A percentile compares a stretch with the other conserved stretches of the same genome.
phyloP scores from a whole-genome alignment of 257 asterid genomes.

The Jacaranda mimosifolia region DNA sequence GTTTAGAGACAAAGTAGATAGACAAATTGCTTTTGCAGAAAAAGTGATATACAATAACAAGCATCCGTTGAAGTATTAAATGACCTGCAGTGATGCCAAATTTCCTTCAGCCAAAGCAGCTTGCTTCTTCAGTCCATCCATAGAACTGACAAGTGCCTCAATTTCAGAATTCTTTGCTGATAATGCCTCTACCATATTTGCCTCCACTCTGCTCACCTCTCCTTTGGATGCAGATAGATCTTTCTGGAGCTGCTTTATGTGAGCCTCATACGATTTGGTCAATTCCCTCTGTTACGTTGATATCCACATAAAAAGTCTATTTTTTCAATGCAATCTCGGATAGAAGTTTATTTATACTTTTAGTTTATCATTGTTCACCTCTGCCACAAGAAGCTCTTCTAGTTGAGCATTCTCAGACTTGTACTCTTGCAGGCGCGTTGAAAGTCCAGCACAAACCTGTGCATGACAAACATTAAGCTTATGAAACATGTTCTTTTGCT shows the following conservation, averaged over 20 bases:
- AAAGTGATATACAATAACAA: conserved; percentile 30
- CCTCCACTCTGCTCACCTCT: conserved; percentile 84
- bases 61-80: conserved; percentile 25
- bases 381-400: conserved; percentile 94
- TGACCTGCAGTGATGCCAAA: conserved; percentile 90
- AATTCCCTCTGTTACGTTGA: conserved; percentile 81
- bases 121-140: conserved; percentile 89
- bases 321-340: conserved; percentile 24
- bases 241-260: conserved; percentile 83
- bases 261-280: conserved; percentile 86
- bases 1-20: conserved; percentile 29
- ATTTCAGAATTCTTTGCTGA: conserved; percentile 97
- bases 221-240: conserved; percentile 77
- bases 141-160: conserved; percentile 79
- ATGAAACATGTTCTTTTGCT: conserved; percentile 2
- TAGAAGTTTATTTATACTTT: conserved; percentile 18
- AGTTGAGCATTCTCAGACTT: conserved; percentile 98
- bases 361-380: conserved; percentile 60
- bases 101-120: conserved; percentile 93
- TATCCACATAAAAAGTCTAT: conserved; percentile 36
- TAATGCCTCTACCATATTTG: conserved; percentile 87
- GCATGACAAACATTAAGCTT: conserved; percentile 31
- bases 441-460: conserved; percentile 99
- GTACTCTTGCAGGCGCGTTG: conserved; percentile 97
- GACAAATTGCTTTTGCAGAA: conserved; percentile 12